phyloP scores from a whole-genome alignment of 2,329 filamentous ascomycete genomes.

The Colletotrichum lupini region DNA sequence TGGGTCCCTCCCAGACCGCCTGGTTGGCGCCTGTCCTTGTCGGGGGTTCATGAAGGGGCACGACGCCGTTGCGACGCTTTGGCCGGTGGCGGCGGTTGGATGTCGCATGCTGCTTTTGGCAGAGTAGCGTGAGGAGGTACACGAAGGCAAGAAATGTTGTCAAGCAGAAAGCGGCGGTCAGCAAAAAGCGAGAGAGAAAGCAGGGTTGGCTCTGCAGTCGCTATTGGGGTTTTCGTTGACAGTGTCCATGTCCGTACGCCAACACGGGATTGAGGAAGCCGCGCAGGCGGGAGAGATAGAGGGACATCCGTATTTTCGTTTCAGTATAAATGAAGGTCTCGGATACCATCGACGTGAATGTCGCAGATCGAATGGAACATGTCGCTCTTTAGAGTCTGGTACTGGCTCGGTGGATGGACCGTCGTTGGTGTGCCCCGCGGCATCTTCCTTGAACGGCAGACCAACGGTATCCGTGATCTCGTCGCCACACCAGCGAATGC shows the following conservation, averaged over 20 bases:
- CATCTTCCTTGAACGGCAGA: not conserved
- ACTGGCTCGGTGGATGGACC: not conserved
- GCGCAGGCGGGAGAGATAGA: not conserved
- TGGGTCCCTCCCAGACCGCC: slow-evolving; percentile 24
- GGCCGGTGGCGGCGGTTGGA: slow-evolving; percentile 25
- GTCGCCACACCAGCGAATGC: not conserved
- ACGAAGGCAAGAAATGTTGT: not conserved
- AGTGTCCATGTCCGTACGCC: not conserved
- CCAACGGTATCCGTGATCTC: slow-evolving; percentile 9
- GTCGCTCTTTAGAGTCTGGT: not conserved
- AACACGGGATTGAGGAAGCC: not conserved
- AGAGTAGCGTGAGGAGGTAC: not conserved
- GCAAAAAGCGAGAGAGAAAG: not conserved
- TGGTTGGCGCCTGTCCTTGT: slow-evolving; percentile 32
- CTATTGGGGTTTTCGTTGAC: not conserved
- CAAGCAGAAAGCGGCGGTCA: slow-evolving; percentile 13
- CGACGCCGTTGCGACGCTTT: slow-evolving; percentile 28
- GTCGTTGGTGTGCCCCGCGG: not conserved
- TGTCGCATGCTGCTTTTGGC: slow-evolving; percentile 17
- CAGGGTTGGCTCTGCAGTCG: not conserved
- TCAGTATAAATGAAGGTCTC: slow-evolving; percentile 10
- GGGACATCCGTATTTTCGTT: not conserved
- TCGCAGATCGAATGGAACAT: slow-evolving; percentile 23
- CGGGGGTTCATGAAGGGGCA: slow-evolving; percentile 23
- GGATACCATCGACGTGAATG: not conserved